These are phyloP conservation scores for Elsinoe ampelina DNA, from an alignment of 2,329 filamentous ascomycete genomes.

Conservation along the genomic window DNA sequence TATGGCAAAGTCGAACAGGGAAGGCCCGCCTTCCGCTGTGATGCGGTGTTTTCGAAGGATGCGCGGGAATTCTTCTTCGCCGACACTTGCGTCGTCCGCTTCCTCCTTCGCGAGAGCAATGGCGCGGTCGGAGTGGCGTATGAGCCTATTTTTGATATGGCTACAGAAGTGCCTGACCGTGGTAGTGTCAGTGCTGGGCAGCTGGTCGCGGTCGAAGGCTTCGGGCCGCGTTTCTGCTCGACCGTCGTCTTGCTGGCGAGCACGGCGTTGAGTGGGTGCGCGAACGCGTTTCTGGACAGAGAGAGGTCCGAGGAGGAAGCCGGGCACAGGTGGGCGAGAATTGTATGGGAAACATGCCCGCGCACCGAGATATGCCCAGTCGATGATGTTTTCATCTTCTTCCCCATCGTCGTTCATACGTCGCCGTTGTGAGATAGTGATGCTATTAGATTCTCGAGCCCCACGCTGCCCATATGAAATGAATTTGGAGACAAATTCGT, in stretches of 20 bases:
- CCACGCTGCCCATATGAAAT: conserved; percentile 71
- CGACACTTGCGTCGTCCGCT: conserved; percentile 23
- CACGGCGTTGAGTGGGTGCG: conserved; percentile 59
- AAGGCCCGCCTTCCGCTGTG: conserved; percentile 59
- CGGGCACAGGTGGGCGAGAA: conserved; percentile 63
- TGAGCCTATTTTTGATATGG: conserved; percentile 59
- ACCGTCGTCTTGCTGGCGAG: conserved; percentile 58
- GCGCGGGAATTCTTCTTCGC: conserved; percentile 32
- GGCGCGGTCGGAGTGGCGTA: conserved; percentile 25
- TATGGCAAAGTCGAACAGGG: conserved; percentile 77
- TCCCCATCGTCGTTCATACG: conserved; percentile 50
- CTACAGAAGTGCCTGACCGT: conserved; percentile 70
- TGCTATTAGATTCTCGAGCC: conserved; percentile 49
- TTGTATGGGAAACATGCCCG: conserved; percentile 66
- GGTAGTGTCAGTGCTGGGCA: conserved; percentile 66
- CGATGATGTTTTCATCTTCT: conserved; percentile 61
- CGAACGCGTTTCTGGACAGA: conserved; percentile 79
- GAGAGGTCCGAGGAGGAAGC: conserved; percentile 79
- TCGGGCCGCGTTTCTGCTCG: conserved; percentile 64
- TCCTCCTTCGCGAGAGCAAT: conserved; percentile 32
- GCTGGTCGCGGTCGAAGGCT: conserved; percentile 63
- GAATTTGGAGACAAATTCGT: conserved; percentile 86
- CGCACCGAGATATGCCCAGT: conserved; percentile 77
- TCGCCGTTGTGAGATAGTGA: conserved; percentile 18
- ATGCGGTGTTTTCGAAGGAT: conserved; percentile 60